Conservation (phyloP, 2,329 filamentous ascomycete genomes). For the Xylariaceae sp. region DNA sequence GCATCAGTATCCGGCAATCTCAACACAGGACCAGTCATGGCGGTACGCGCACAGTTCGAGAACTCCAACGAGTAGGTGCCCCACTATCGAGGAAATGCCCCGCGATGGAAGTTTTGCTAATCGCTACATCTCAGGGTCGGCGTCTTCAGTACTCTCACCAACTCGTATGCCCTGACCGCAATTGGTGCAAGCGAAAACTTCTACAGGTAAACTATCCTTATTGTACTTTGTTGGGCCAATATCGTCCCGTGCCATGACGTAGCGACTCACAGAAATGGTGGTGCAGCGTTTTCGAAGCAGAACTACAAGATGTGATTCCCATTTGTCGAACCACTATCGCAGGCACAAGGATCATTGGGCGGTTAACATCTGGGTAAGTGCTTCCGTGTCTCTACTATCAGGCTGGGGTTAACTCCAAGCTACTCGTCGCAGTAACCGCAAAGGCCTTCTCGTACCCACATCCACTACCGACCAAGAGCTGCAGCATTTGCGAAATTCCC, state of each 20-base stretch:
- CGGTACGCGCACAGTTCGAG: conserved; percentile 73
- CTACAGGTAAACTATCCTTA: conserved; percentile 61
- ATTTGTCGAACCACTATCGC: conserved; percentile 96
- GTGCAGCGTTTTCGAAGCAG: conserved; percentile 85
- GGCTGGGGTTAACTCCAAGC: conserved; percentile 1
- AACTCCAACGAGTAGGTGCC: conserved; percentile 80
- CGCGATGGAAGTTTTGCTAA: conserved; percentile 4
- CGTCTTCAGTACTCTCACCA: conserved; percentile 94
- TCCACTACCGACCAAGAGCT: conserved; percentile 97
- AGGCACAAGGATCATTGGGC: conserved; percentile 91
- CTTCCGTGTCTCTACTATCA: conserved; percentile 1
- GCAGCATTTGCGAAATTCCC: conserved; percentile 90
- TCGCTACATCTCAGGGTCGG: conserved; percentile 64
- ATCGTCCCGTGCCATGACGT: background rate
- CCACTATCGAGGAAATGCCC: conserved; percentile 5
- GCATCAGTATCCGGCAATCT: conserved; percentile 13
- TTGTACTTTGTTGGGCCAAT: background rate
- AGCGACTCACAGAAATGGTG: conserved; percentile 8
- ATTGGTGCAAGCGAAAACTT: conserved; percentile 98
- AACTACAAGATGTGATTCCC: conserved; percentile 94
- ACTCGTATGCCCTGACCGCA: conserved; percentile 92
- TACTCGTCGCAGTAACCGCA: conserved; percentile 67
- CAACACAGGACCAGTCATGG: conserved; percentile 43
- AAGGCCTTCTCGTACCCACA: conserved; percentile 92
- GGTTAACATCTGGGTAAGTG: conserved; percentile 81